phyloP scores from a whole-genome alignment of 257 asterid genomes.

The Gardenia jasminoides region DNA sequence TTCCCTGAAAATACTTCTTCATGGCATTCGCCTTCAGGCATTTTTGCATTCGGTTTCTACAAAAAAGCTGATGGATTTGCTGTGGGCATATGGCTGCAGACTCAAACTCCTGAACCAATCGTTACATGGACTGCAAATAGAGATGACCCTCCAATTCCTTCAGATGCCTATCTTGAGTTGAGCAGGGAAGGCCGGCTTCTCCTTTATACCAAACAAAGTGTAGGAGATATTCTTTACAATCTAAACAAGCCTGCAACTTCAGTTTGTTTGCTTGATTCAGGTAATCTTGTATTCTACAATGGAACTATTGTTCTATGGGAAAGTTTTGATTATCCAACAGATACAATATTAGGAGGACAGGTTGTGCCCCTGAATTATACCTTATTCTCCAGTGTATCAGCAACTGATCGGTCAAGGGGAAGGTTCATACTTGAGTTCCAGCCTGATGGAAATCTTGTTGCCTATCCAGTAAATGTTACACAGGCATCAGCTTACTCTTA shows the following conservation, averaged over 20 bases:
- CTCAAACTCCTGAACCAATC: not conserved
- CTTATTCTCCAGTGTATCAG: constrained; percentile 17
- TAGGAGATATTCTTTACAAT: not conserved
- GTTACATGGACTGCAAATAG: constrained; percentile 14
- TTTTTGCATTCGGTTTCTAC: constrained; percentile 28
- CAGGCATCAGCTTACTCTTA: constrained; percentile 9
- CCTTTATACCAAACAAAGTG: not conserved
- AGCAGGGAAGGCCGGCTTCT: constrained; percentile 15
- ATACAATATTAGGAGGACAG: constrained; percentile 30
- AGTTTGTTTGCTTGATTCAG: constrained; percentile 26
- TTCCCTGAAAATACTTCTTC: constrained; percentile 7
- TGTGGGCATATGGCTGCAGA: constrained; percentile 24
- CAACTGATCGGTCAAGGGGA: constrained; percentile 20
- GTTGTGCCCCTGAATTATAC: not conserved
- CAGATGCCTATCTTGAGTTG: constrained; percentile 19
- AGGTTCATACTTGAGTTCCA: constrained; percentile 20
- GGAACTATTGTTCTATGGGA: constrained; percentile 14
- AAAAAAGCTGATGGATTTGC: constrained; percentile 18
- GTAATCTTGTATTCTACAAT: constrained; percentile 24
- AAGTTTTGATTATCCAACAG: constrained; percentile 22
- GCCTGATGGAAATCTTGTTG: constrained; percentile 28
- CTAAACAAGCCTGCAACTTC: constrained; percentile 4
- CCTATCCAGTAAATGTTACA: constrained; percentile 14
- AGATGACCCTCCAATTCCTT: too few species aligned
- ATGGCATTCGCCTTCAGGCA: constrained; percentile 22